A percentile compares a stretch with the other conserved stretches of the same genome.
Conservation (phyloP, 306 rosid species). For the Cucurbita ficifolia region DNA sequence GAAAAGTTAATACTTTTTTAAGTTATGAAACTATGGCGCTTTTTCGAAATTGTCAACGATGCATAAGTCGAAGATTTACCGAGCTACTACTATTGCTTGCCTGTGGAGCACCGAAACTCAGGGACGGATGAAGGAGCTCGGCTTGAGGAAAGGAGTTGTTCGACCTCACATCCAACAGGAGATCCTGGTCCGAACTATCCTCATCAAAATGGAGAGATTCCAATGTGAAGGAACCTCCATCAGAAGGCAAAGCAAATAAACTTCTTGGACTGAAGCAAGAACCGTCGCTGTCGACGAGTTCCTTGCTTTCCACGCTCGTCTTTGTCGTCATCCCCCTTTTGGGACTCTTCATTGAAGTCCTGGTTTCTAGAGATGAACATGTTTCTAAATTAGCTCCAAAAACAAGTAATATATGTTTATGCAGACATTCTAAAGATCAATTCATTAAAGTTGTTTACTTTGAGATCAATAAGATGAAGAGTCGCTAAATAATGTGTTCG, state of each 20-base stretch:
- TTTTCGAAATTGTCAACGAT: slow-evolving; percentile 22
- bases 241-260: slow-evolving; percentile 71
- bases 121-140: slow-evolving; percentile 56
- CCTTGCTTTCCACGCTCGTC: slow-evolving; percentile 42
- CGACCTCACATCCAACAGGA: slow-evolving; percentile 76
- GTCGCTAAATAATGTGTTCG: neutral
- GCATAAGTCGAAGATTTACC: slow-evolving; percentile 31
- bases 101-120: slow-evolving; percentile 43
- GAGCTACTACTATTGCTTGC: slow-evolving; percentile 80
- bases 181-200: slow-evolving; percentile 67
- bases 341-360: slow-evolving; percentile 66
- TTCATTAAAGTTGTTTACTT: neutral
- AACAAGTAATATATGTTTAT: neutral
- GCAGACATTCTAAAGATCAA: neutral
- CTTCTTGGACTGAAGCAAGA: slow-evolving; percentile 69
- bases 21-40: slow-evolving; percentile 9
- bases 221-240: slow-evolving; percentile 49
- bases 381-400: neutral
- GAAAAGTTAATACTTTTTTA: slow-evolving; percentile 2
- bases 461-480: neutral
- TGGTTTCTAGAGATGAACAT: slow-evolving; percentile 43
- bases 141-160: slow-evolving; percentile 77
- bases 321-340: slow-evolving; percentile 42
- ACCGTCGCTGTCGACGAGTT: slow-evolving; percentile 40
- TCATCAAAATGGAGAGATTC: slow-evolving; percentile 54